A percentile compares a stretch with the other conserved stretches of the same genome.
Conservation (phyloP, 2,329 filamentous ascomycete species). For the Parascedosporium putredinis region DNA sequence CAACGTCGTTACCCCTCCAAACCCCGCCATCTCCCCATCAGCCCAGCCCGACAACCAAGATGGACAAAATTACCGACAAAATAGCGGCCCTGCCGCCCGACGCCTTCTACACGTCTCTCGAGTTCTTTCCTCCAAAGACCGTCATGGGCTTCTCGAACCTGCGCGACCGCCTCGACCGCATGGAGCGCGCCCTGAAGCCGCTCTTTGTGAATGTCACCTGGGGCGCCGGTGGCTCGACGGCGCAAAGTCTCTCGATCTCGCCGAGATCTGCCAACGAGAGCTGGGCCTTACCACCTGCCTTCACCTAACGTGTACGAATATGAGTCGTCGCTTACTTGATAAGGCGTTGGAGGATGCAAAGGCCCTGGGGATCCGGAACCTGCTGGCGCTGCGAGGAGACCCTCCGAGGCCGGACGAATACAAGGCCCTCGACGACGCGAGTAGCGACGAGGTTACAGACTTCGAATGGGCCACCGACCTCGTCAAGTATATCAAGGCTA, state of each 20-base stretch:
- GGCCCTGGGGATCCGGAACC: constrained; percentile 82
- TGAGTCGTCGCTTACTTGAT: constrained; percentile 79
- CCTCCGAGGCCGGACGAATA: constrained; percentile 87
- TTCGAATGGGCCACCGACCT: constrained; percentile 86
- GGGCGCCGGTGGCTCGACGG: constrained; percentile 91
- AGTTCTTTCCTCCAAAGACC: constrained; percentile 99
- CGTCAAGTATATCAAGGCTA: constrained; percentile 76
- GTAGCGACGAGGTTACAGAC: constrained; percentile 52
- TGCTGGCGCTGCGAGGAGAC: constrained; percentile 83
- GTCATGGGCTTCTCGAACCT: constrained; percentile 92
- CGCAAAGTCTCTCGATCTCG: constrained; percentile 80
- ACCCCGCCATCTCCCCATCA: not conserved
- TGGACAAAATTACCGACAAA: constrained; percentile 92
- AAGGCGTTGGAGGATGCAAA: constrained; percentile 86
- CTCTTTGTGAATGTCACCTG: constrained; percentile 97
- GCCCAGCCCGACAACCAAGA: constrained; percentile 20
- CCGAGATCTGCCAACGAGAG: constrained; percentile 89
- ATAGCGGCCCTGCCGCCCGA: constrained; percentile 79
- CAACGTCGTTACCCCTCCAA: not conserved
- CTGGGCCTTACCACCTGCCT: constrained; percentile 88
- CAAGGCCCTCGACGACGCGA: constrained; percentile 41
- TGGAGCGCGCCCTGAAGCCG: constrained; percentile 82
- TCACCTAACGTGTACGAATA: constrained; percentile 96
- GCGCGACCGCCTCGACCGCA: constrained; percentile 83
- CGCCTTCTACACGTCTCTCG: constrained; percentile 84